A percentile compares a stretch with the other conserved stretches of the same genome.
These are phyloP conservation scores for Xerocomellus dryophilus DNA, from an alignment of 768 basidiomycete genomes.

Conservation along the genomic window DNA sequence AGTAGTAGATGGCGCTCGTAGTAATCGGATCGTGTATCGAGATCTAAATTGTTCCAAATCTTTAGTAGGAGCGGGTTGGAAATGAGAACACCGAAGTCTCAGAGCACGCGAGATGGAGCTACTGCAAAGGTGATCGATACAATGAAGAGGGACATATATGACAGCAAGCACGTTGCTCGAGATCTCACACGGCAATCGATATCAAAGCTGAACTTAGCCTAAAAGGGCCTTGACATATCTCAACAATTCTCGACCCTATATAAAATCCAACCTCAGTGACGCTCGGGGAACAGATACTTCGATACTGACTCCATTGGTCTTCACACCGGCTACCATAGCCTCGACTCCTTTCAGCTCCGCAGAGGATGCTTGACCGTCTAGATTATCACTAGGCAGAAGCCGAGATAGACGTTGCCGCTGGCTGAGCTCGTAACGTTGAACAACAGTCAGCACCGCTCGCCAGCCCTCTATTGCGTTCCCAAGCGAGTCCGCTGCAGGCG, in stretches of 20 bases:
- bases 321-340: conserved; percentile 76
- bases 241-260: conserved; percentile 65
- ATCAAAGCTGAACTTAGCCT: conserved; percentile 38
- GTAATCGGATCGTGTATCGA: not conserved
- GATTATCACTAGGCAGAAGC: conserved; percentile 17
- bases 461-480: conserved; percentile 60
- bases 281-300: conserved; percentile 4
- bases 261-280: conserved; percentile 3
- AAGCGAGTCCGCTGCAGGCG: conserved; percentile 22
- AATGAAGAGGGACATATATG: not conserved
- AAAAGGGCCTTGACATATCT: conserved; percentile 69
- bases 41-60: not conserved
- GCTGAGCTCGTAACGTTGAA: conserved; percentile 63
- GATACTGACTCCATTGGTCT: conserved; percentile 63
- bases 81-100: not conserved
- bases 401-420: conserved; percentile 48
- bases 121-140: not conserved
- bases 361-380: conserved; percentile 33
- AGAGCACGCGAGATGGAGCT: not conserved
- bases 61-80: not conserved
- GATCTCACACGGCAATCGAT: not conserved
- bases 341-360: conserved; percentile 50
- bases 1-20: not conserved
- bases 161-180: conserved; percentile 1
- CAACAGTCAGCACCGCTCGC: conserved; percentile 70